Conservation (phyloP, 2,329 filamentous ascomycete genomes). For the Chrysoporthe cubensis region DNA sequence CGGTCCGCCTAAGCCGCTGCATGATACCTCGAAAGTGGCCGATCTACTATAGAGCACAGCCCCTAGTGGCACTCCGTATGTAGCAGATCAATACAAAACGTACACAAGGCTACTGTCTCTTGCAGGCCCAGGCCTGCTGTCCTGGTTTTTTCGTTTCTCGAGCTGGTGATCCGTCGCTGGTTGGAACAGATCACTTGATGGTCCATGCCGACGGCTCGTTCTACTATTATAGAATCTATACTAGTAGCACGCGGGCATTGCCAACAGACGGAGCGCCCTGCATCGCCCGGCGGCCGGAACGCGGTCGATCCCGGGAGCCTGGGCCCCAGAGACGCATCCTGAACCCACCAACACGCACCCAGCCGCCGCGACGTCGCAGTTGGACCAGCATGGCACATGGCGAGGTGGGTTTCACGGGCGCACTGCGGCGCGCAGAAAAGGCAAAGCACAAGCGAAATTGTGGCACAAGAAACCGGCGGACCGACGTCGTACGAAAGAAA, state of each 20-base stretch:
- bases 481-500: not conserved
- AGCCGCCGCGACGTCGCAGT: not conserved
- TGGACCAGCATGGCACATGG: not conserved
- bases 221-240: not conserved
- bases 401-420: not conserved
- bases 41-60: too few species aligned
- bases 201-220: too few species aligned
- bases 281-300: not conserved
- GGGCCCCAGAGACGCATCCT: not conserved
- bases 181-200: too few species aligned
- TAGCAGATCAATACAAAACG: too few species aligned
- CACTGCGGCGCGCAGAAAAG: not conserved
- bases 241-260: not conserved
- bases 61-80: too few species aligned
- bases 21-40: too few species aligned
- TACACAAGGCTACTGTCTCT: too few species aligned
- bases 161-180: too few species aligned
- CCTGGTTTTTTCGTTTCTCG: too few species aligned
- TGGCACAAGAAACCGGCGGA: not conserved
- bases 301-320: conserved; percentile 3
- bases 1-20: too few species aligned
- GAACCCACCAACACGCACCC: not conserved
- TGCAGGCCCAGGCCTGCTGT: too few species aligned
- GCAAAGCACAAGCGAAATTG: not conserved
- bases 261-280: not conserved